These are phyloP conservation scores for Acacia melanoxylon DNA, from an alignment of 306 rosid genomes.

Conservation along the genomic window DNA sequence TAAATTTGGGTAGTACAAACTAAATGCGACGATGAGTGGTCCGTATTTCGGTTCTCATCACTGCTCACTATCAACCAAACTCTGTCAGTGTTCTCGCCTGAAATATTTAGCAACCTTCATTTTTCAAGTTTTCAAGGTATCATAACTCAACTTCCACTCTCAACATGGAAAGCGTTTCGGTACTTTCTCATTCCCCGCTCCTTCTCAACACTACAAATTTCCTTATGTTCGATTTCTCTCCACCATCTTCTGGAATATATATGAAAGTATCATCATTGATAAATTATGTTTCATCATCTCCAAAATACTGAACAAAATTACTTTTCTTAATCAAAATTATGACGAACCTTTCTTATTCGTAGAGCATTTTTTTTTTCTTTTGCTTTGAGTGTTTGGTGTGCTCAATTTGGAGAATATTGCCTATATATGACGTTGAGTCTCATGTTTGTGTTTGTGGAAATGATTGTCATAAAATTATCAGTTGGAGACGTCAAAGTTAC, in stretches of 20 bases:
- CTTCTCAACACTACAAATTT: background rate
- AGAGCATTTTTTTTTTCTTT: background rate
- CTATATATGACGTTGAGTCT: background rate
- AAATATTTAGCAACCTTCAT: too few relatives aligned
- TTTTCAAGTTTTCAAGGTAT: too few relatives aligned
- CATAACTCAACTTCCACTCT: background rate
- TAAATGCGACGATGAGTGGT: too few relatives aligned
- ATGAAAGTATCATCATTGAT: background rate
- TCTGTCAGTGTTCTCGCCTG: too few relatives aligned
- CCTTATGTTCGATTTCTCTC: too few relatives aligned
- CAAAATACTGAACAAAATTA: background rate
- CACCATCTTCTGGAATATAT: background rate
- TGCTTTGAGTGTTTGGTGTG: background rate
- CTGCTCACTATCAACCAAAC: too few relatives aligned
- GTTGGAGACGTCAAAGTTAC: conserved; percentile 31
- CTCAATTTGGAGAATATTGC: background rate
- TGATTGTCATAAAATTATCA: background rate
- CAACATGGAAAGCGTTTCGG: background rate
- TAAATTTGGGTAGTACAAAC: too few relatives aligned
- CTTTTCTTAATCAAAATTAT: background rate
- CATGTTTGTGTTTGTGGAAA: background rate
- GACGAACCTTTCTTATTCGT: background rate
- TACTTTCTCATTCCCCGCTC: background rate
- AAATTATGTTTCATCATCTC: background rate
- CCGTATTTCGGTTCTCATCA: too few relatives aligned